These are phyloP conservation scores for Fomitopsis pulvina DNA, from an alignment of 768 basidiomycete species.

Conservation along the genomic window DNA sequence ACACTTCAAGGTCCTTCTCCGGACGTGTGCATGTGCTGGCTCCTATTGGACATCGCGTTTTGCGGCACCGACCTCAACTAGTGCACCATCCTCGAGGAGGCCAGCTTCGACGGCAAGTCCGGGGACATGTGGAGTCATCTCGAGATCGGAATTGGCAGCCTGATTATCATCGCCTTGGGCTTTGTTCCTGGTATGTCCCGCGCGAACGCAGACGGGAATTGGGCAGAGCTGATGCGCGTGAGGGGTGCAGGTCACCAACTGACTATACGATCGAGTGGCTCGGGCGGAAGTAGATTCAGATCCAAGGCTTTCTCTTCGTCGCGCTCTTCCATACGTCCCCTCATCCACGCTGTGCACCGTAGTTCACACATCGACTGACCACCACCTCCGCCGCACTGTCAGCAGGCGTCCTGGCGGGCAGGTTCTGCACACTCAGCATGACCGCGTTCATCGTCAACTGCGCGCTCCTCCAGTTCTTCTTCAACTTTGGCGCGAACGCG, in stretches of 20 bases:
- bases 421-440: conserved; percentile 49
- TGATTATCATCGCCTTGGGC: conserved; percentile 69
- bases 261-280: conserved; percentile 65
- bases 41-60: conserved; percentile 73
- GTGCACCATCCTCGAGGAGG: conserved; percentile 68
- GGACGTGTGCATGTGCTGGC: conserved; percentile 63
- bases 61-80: conserved; percentile 76
- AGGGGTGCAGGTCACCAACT: conserved; percentile 51
- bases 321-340: conserved; percentile 52
- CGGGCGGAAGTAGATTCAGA: conserved; percentile 70
- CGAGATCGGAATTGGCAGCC: conserved; percentile 58
- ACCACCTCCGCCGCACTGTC: background rate
- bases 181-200: conserved; percentile 60
- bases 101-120: conserved; percentile 54
- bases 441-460: conserved; percentile 67
- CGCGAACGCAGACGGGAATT: background rate
- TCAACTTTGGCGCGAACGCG: conserved; percentile 77
- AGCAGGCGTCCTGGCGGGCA: conserved; percentile 67
- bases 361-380: background rate
- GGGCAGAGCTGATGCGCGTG: background rate
- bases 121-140: conserved; percentile 64
- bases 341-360: conserved; percentile 25
- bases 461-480: conserved; percentile 72
- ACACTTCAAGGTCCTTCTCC: conserved; percentile 60
- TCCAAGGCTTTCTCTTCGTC: conserved; percentile 67